Evolutionary conservation across 2,329 filamentous ascomycete genomes (phyloP).

Genomic region (Microcyclospora pomicola): DNA sequence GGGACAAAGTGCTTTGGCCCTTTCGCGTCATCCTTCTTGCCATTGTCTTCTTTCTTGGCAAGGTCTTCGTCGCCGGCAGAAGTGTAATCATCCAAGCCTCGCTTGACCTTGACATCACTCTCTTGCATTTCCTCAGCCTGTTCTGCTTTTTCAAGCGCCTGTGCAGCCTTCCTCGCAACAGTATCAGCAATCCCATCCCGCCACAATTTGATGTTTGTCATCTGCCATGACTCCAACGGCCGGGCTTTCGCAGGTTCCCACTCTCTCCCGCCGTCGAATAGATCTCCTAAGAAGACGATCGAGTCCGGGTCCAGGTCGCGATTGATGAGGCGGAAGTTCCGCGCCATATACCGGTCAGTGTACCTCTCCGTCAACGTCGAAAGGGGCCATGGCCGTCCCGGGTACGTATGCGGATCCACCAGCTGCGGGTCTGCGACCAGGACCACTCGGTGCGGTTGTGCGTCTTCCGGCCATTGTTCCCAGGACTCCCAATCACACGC

Average conservation of each 20-base stretch:
- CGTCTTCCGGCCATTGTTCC: conserved; percentile 77
- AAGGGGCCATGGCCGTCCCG: conserved; percentile 64
- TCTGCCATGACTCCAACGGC: conserved; percentile 9
- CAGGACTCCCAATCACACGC: conserved; percentile 72
- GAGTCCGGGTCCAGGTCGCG: conserved; percentile 67
- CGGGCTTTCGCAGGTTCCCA: conserved; percentile 56
- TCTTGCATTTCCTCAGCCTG: conserved; percentile 42
- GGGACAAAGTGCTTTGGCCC: conserved; percentile 16
- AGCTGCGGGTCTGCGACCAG: conserved; percentile 85
- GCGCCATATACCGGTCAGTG: conserved; percentile 80
- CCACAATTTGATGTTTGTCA: conserved; percentile 3
- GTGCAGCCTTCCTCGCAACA: conserved; percentile 4
- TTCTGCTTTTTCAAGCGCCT: conserved; percentile 25
- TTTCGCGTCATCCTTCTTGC: conserved; percentile 9
- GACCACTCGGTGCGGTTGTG: conserved; percentile 69
- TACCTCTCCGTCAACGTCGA: conserved; percentile 53
- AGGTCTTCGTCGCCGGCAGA: conserved; percentile 1
- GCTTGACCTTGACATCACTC: conserved; percentile 2
- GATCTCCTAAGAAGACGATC: conserved; percentile 78
- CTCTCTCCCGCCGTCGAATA: conserved; percentile 92
- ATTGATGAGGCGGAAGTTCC: conserved; percentile 70
- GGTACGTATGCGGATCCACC: conserved; percentile 90
- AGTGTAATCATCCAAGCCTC: conserved; percentile 7
- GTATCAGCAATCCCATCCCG: conserved; percentile 6
- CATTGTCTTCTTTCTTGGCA: neutral